Conservation (phyloP, 257 asterid genomes). For the Phtheirospermum japonicum region DNA sequence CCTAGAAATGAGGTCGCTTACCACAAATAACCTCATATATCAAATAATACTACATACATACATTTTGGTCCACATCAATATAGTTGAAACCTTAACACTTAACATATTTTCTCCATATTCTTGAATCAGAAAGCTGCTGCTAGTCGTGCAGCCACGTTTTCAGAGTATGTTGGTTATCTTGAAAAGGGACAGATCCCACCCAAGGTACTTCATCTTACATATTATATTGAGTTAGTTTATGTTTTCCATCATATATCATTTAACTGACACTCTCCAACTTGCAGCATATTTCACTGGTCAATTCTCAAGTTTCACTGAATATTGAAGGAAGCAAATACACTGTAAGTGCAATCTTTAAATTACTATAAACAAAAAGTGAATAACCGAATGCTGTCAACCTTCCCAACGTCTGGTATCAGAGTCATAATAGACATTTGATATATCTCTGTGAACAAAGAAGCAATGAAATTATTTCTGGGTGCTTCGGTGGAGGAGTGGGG, state of each 20-base stretch:
- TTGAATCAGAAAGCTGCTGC: constrained; percentile 93
- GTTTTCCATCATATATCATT: constrained; percentile 26
- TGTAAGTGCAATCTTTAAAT: constrained; percentile 43
- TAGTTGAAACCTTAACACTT: constrained; percentile 20
- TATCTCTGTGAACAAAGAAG: constrained; percentile 7
- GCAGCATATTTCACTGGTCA: constrained; percentile 98
- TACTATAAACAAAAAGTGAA: neutral
- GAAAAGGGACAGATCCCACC: constrained; percentile 99
- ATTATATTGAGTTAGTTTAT: constrained; percentile 25
- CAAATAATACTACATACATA: too few relatives aligned
- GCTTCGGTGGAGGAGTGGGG: neutral
- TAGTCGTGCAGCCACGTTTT: constrained; percentile 91
- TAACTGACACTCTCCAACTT: constrained; percentile 31
- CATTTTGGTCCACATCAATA: too few relatives aligned
- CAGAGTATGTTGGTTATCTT: constrained; percentile 97
- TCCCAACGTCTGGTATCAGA: neutral
- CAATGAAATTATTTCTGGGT: constrained; percentile 11
- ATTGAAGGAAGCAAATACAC: constrained; percentile 99
- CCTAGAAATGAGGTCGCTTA: too few relatives aligned
- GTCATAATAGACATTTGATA: constrained; percentile 2
- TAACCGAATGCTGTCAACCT: constrained; percentile 17
- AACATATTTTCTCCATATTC: constrained; percentile 26
- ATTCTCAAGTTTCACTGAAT: constrained; percentile 90
- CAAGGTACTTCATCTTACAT: constrained; percentile 51
- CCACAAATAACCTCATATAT: too few relatives aligned